Conservation (phyloP, 2,329 filamentous ascomycete species). For the Diaporthe sp. region DNA sequence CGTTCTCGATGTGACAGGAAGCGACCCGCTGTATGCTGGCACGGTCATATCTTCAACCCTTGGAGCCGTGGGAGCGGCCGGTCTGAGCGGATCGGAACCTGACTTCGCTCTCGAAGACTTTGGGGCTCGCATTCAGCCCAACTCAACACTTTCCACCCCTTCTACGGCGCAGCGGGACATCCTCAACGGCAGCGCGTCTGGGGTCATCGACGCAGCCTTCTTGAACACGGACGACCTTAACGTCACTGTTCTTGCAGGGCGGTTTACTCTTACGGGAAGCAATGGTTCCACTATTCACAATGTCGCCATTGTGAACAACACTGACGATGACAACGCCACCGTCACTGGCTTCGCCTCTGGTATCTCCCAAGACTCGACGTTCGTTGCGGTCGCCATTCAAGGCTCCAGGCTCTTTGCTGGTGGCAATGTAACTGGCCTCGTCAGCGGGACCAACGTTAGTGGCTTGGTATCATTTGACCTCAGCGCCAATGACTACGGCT, state of each 20-base stretch:
- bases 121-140: constrained; percentile 56
- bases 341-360: constrained; percentile 79
- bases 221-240: constrained; percentile 80
- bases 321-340: constrained; percentile 71
- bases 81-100: constrained; percentile 62
- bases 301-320: constrained; percentile 84
- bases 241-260: constrained; percentile 88
- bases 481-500: constrained; percentile 70
- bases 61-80: constrained; percentile 79
- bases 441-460: constrained; percentile 73
- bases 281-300: constrained; percentile 84
- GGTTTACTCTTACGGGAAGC: constrained; percentile 80
- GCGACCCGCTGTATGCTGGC: constrained; percentile 83
- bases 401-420: constrained; percentile 83
- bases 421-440: constrained; percentile 80
- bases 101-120: constrained; percentile 29
- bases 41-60: constrained; percentile 83
- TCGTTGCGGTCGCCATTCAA: constrained; percentile 78
- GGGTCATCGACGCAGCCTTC: constrained; percentile 84
- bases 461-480: constrained; percentile 89
- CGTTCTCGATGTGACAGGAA: constrained; percentile 74
- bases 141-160: constrained; percentile 48
- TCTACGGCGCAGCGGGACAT: constrained; percentile 63
- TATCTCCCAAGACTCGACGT: constrained; percentile 79
- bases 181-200: constrained; percentile 63